Conservation (phyloP, 441 rosid genomes). For the Geranium incanum region DNA sequence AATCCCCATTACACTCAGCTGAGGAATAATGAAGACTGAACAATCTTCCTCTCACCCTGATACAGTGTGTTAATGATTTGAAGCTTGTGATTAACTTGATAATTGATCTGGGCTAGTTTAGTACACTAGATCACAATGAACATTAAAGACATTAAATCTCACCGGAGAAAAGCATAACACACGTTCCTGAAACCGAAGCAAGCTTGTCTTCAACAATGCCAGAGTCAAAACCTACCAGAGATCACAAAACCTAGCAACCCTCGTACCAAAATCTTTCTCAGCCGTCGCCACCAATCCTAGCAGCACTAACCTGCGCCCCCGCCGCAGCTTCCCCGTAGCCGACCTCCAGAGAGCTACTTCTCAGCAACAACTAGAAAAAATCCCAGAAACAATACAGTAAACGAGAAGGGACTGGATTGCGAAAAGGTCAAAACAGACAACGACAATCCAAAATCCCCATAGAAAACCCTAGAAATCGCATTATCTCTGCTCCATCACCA, state of each 20-base stretch:
- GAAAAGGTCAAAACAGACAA: conserved; percentile 1
- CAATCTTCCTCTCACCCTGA: neutral
- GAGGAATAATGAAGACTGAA: conserved; percentile 3
- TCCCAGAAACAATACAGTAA: neutral
- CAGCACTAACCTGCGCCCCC: neutral
- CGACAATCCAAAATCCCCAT: conserved; percentile 2
- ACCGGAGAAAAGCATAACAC: neutral
- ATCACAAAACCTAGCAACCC: neutral
- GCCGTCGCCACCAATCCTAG: neutral
- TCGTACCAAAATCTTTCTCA: neutral
- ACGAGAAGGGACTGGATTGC: neutral
- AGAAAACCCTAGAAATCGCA: conserved; percentile 6
- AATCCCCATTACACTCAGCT: conserved; percentile 12
- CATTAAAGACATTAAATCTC: neutral
- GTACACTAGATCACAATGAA: neutral
- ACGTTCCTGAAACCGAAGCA: neutral
- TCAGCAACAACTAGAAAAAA: neutral
- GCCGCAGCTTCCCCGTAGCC: neutral
- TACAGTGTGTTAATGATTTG: conserved; percentile 6
- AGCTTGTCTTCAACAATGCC: neutral
- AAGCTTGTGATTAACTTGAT: neutral
- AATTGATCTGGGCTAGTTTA: neutral
- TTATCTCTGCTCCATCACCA: neutral
- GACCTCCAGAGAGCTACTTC: conserved; percentile 4
- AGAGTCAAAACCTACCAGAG: conserved; percentile 3